Base-by-base conservation (phyloP, 768 basidiomycete species). In the Leccinum rimulosum region DNA sequence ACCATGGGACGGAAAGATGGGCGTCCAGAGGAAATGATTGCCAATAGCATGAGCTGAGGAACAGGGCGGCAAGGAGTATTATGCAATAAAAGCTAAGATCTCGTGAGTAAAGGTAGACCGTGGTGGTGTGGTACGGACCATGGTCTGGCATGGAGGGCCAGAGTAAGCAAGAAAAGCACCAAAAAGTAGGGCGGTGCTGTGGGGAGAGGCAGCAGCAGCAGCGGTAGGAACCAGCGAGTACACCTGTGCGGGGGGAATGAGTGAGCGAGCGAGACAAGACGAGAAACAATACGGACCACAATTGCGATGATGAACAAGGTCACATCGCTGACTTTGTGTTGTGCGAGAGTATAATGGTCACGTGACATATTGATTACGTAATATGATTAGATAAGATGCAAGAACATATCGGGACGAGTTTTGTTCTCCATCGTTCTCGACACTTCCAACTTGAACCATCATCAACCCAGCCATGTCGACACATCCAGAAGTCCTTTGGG, bases 401-500 rank as follows among this genome's bases (percentile, higher is more conserved):
- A 54, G 19, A 59, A 30, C 52, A 64, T 64, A 66, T 68, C 65
- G 49, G 64, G 63, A 31, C 40, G 57, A 55, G 49, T n/a, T n/a
- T 52, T 38, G 45, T 74, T 74, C 73, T 71, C 60, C 66, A 63
- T 74, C 69, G 55, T 74, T 74, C 73, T 68, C 54, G 47, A 63
- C 55, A 61, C 25, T 74, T 74, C 69, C 56, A 73, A 67, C 55
- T 48, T 48, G 47, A 40, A 40, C 38, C 52, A 43, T 56, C 17
- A n/a, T n/a, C n/a, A n/a, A n/a, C 62, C 25, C 62, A 55, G 49
- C 62, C 58, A 82, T 81, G 81, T 27, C 78, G 31, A 66, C 60
- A 17, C 92, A 93, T 74, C 95, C 95, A 38, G 94, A 97, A 76
- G 80, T 96, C 36, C 82, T 95, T 2, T 98, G 95, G 94, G 95